Evolutionary conservation across 495 filamentous ascomycete species (phyloP).

Genomic region (Xylaria castorea): DNA sequence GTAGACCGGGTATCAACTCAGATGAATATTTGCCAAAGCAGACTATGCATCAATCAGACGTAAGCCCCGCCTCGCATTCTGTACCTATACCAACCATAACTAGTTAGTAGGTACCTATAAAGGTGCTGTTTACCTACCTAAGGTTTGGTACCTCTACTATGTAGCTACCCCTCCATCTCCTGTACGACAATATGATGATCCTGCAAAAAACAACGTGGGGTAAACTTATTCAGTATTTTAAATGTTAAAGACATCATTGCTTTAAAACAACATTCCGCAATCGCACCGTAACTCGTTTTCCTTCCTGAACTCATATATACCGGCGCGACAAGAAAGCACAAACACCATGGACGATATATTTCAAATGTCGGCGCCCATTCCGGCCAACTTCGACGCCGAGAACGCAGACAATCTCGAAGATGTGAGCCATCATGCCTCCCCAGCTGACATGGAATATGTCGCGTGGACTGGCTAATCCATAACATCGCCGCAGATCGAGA

Average conservation of each 20-base stretch:
- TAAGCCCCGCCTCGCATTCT: neutral
- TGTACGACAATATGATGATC: neutral
- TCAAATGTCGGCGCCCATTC: slow-evolving; percentile 42
- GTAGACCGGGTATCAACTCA: neutral
- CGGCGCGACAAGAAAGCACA: neutral
- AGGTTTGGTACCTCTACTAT: neutral
- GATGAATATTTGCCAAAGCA: neutral
- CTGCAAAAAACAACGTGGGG: slow-evolving; percentile 18
- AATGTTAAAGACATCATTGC: neutral
- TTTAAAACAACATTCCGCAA: neutral
- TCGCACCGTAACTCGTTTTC: neutral
- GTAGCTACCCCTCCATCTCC: slow-evolving; percentile 6
- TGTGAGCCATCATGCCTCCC: slow-evolving; percentile 36
- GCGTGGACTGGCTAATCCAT: slow-evolving; percentile 3
- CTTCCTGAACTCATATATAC: neutral
- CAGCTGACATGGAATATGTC: neutral
- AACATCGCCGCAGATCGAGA: slow-evolving; percentile 78
- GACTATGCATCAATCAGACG: neutral
- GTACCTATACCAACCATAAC: no score
- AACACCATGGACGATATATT: slow-evolving; percentile 38
- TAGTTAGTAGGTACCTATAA: neutral
- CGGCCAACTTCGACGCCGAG: slow-evolving; percentile 52
- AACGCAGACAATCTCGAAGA: slow-evolving; percentile 59
- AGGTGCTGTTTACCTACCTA: no score
- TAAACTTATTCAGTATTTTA: neutral